Evolutionary conservation across 176 grass and related monocot genomes (phyloP), one percentile per base, ranked within the genome.

Genomic region (Thinopyrum elongatum): DNA sequence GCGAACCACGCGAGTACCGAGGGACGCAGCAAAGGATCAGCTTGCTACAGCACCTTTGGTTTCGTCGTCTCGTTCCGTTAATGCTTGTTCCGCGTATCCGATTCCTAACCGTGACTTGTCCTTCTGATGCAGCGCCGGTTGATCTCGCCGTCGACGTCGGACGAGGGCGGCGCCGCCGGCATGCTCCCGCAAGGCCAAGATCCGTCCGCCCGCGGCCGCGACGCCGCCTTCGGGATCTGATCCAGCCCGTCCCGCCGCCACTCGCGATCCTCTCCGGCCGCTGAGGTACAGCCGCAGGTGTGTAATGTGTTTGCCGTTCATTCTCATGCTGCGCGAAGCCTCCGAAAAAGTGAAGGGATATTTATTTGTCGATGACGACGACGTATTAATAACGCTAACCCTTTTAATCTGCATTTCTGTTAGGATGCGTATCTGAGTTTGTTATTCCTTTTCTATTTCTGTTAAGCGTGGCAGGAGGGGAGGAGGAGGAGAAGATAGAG

Each of bases 181-280:
- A 78, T 86, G 70, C 36, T 60, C 33, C 53, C 6, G 73, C 65
- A 53, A 65, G 82, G 49, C 2, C 49, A 53, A 1, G 49, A 74
- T 81, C 66, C 72, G 55, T 62, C 65, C 36, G 22, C 27, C 62
- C 15, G 21, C 7, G 36, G 10, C 74, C 28, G 41, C 59, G 12
- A 36, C 83, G 22, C 44, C 46, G 9, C 42, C 83, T 31, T 13
- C 73, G 63, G 75, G 84, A 86, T 86, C 75, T 86, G 84, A 86
- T 55, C 29, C 25, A 7, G 10, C 0, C 68, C 34, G 34, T 14
- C 36, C 36, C 35, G 23, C 69, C 26, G 8, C 35, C 33, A n/a
- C 19, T 16, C 46, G 46, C 46, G 3, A 16, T 38, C 76, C 22
- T 26, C 31, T 78, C 77, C 57, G 55, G 55, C 76, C 55, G 35